These are phyloP conservation scores for Kodamaea laetipori DNA, from an alignment of 805 yeast genomes.

Conservation along the genomic window DNA sequence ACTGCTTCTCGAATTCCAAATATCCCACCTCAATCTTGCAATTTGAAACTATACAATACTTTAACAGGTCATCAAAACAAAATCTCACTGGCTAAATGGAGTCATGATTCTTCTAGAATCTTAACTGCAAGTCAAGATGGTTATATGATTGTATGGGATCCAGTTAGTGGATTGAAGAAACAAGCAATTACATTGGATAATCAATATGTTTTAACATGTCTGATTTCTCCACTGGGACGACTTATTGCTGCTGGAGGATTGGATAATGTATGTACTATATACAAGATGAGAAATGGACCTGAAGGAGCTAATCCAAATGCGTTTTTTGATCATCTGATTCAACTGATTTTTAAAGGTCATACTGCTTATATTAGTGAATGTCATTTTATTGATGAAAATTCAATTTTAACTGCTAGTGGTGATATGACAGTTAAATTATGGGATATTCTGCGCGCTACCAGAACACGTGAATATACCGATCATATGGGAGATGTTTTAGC, in stretches of 20 bases:
- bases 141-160: constrained; percentile 80
- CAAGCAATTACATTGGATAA: constrained; percentile 73
- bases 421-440: constrained; percentile 79
- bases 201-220: constrained; percentile 79
- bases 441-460: constrained; percentile 69
- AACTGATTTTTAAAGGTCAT: constrained; percentile 73
- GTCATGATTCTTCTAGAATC: constrained; percentile 56
- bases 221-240: constrained; percentile 64
- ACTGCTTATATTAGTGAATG: constrained; percentile 78
- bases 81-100: constrained; percentile 70
- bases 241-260: constrained; percentile 81
- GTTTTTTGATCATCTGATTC: constrained; percentile 31
- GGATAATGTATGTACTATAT: constrained; percentile 76
- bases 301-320: constrained; percentile 5
- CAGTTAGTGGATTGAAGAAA: constrained; percentile 66
- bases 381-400: constrained; percentile 59
- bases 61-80: constrained; percentile 73
- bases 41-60: constrained; percentile 38
- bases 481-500: constrained; percentile 71
- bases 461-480: constrained; percentile 56
- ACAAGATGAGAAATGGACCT: constrained; percentile 35
- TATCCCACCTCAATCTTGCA: constrained; percentile 25
- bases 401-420: constrained; percentile 71
- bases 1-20: constrained; percentile 37
- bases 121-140: constrained; percentile 87